Evolutionary conservation across 78 protist species (phyloP).

Genomic region (Protostelium mycophagum): DNA sequence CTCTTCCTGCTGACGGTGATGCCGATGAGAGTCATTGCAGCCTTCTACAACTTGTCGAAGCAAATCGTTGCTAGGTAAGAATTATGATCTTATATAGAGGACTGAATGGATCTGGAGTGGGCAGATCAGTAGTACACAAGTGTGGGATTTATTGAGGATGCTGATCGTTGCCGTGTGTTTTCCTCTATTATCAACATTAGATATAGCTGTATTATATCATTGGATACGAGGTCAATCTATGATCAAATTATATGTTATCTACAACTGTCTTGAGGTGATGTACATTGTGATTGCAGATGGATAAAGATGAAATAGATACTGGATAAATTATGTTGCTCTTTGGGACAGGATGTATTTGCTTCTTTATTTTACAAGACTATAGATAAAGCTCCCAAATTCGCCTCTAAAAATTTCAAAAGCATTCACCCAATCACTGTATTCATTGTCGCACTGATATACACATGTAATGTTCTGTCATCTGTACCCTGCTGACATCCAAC

Average conservation of each 20-base stretch:
- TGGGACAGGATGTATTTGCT: constrained; percentile 86
- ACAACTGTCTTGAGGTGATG: constrained; percentile 65
- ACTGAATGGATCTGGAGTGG: not conserved
- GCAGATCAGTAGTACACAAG: constrained; percentile 28
- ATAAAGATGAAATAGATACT: constrained; percentile 17
- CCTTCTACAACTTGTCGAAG: constrained; percentile 22
- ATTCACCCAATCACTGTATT: constrained; percentile 4
- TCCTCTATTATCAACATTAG: constrained; percentile 25
- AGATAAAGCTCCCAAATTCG: not conserved
- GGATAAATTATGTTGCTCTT: constrained; percentile 67
- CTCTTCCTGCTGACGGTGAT: constrained; percentile 49
- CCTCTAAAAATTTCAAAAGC: not conserved
- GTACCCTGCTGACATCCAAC: not conserved
- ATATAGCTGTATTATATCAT: constrained; percentile 76
- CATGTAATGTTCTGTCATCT: constrained; percentile 3
- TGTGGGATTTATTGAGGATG: constrained; percentile 39
- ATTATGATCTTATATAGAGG: not conserved
- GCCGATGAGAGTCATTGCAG: constrained; percentile 40
- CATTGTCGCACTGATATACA: constrained; percentile 31
- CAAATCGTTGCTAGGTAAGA: constrained; percentile 14
- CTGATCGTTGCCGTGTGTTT: constrained; percentile 42
- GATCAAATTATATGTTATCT: constrained; percentile 88
- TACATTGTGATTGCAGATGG: not conserved
- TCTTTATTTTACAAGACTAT: constrained; percentile 30
- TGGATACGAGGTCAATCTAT: constrained; percentile 75